Base-by-base conservation (phyloP, 2,329 filamentous ascomycete species). In the Fusarium sp. region DNA sequence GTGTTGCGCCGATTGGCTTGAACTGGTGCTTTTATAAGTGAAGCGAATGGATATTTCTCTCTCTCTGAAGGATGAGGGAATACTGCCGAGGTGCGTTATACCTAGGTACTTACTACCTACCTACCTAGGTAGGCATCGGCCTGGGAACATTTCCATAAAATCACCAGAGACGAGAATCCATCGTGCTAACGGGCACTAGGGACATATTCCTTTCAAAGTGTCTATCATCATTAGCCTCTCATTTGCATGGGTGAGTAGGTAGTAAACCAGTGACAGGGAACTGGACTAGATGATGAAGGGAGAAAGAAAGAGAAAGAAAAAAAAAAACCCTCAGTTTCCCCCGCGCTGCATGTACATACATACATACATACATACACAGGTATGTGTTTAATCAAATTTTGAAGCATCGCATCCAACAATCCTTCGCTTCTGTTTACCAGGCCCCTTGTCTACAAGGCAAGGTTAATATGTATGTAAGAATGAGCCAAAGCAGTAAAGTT, bases 371-470 rank as follows among this genome's bases (percentile, higher is more conserved):
- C 19, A 19, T 19, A 19, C 19, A 19, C 4, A 19, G 19, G 19
- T 19, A 19, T 27, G 13, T 41, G 47, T 45, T 49, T 44, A 11
- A 36, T 17, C 9, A 37, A 37, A 21, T 13, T 38, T 50, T 35
- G 38, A 56, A 35, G 52, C 52, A 50, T 56, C 23, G 35, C 37
- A 49, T 57, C 43, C 37, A 31, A 7, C 23, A 25, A 49, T 57
- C 43, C 36, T 35, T 38, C 35, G n/a, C 25, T 29, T 32, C 23
- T 25, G 36, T 29, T 29, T 36, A 31, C 49, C 53, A 37, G 31
- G 41, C 52, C 56, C 58, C 54, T 23, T 45, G 53, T 55, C 55
- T 57, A 36, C 54, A 38, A 42, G 60, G 60, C 53, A 36, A 23
- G 43, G 14, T 33, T 33, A 13, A 13, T 14, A n/a, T 33, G 31